phyloP scores from a whole-genome alignment of 768 basidiomycete genomes.

The Lactifluus piperatus region DNA sequence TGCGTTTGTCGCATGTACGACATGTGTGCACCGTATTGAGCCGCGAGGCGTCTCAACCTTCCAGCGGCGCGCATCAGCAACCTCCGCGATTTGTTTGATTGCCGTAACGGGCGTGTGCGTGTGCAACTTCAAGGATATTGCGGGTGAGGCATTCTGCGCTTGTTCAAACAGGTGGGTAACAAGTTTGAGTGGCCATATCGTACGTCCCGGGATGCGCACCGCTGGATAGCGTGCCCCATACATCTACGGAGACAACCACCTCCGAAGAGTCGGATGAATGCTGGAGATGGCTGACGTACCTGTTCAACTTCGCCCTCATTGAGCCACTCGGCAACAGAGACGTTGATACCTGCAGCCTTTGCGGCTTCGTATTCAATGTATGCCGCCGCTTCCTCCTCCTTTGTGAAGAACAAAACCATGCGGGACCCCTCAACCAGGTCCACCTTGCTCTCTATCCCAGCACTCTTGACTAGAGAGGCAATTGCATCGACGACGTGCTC shows the following conservation, averaged over 20 bases:
- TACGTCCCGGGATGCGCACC: constrained; percentile 44
- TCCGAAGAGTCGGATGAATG: neutral
- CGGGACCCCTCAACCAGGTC: constrained; percentile 57
- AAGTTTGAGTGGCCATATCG: constrained; percentile 77
- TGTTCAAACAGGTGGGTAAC: constrained; percentile 54
- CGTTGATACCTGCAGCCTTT: constrained; percentile 39
- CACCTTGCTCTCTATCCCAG: constrained; percentile 39
- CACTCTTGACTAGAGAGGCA: constrained; percentile 37
- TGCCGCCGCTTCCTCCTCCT: constrained; percentile 33
- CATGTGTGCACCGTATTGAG: constrained; percentile 43
- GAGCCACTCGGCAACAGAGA: constrained; percentile 40
- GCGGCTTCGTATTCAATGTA: constrained; percentile 47
- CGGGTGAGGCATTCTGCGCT: constrained; percentile 27
- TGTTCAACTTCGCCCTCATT: constrained; percentile 36
- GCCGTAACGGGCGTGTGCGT: constrained; percentile 62
- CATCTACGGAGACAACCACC: constrained; percentile 20
- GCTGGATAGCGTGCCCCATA: constrained; percentile 46
- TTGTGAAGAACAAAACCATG: constrained; percentile 39
- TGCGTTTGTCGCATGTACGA: constrained; percentile 84
- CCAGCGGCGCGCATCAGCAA: constrained; percentile 37
- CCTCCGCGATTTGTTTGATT: constrained; percentile 27
- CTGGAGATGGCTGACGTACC: constrained; percentile 29
- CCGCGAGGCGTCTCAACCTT: constrained; percentile 60
- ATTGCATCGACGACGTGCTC: constrained; percentile 43
- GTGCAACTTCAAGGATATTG: constrained; percentile 46